phyloP scores from a whole-genome alignment of 2,329 filamentous ascomycete species.

The Colletotrichum sp. region DNA sequence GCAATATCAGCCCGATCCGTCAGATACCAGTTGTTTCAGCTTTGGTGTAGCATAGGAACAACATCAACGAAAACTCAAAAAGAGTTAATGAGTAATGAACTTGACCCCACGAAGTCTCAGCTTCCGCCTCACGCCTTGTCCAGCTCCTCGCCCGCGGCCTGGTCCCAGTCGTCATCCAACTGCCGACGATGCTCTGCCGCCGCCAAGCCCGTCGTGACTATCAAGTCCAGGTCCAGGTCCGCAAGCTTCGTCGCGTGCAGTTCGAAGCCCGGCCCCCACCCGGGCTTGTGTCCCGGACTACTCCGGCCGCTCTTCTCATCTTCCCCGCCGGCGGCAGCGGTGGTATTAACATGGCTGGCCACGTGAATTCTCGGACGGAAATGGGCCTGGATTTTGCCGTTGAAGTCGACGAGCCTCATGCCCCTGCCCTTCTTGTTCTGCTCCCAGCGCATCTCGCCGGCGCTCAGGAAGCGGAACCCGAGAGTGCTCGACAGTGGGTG shows the following conservation, averaged over 20 bases:
- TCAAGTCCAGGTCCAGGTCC: conserved; percentile 16
- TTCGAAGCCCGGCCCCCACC: conserved; percentile 11
- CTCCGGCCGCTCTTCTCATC: background rate
- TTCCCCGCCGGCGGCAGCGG: background rate
- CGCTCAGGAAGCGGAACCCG: conserved; percentile 10
- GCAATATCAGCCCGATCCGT: background rate
- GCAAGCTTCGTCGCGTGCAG: background rate
- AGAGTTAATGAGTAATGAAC: background rate
- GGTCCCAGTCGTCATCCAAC: conserved; percentile 9
- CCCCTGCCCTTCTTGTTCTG: background rate
- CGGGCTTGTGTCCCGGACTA: background rate
- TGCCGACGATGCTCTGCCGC: conserved; percentile 18
- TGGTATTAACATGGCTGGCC: background rate
- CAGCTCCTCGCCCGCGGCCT: background rate
- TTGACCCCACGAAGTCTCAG: background rate
- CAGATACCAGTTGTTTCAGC: background rate
- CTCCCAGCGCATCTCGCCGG: conserved; percentile 17
- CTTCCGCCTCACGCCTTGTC: background rate
- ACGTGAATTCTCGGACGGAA: conserved; percentile 7
- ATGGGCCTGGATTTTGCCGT: background rate
- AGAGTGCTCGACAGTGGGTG: conserved; percentile 7
- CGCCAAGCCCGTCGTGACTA: conserved; percentile 18
- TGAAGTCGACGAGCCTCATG: conserved; percentile 17
- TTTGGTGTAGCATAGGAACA: background rate
- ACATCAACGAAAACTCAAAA: background rate